These are phyloP conservation scores for Neostapfia colusana DNA, from an alignment of 176 grass and related monocot species.

Conservation along the genomic window DNA sequence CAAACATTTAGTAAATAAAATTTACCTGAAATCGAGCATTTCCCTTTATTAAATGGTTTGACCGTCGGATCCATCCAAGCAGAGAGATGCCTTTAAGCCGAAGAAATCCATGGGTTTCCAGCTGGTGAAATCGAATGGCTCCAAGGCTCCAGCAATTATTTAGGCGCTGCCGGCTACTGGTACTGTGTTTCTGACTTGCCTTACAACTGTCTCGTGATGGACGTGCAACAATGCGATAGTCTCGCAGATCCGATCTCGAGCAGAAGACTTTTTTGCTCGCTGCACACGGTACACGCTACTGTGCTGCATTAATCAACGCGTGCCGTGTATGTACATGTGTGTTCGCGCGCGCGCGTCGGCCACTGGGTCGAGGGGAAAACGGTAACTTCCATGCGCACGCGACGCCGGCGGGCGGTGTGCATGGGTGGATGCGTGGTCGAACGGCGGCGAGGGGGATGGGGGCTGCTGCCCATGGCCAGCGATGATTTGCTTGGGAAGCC, in stretches of 20 bases:
- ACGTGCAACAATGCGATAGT: constrained; percentile 20
- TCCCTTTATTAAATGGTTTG: not conserved
- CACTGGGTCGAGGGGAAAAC: not conserved
- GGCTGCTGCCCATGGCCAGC: not conserved
- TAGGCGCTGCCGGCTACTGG: not conserved
- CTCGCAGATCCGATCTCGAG: constrained; percentile 41
- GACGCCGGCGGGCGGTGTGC: not conserved
- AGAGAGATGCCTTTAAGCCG: not conserved
- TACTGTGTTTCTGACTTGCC: not conserved
- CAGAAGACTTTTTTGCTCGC: constrained; percentile 43
- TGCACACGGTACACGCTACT: constrained; percentile 21
- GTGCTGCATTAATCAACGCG: constrained; percentile 32
- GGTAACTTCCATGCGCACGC: not conserved
- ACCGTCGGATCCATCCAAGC: not conserved
- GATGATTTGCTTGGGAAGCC: constrained; percentile 45
- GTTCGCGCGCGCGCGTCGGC: constrained; percentile 18
- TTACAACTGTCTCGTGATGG: constrained; percentile 40
- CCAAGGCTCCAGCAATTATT: not conserved
- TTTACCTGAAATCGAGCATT: too few relatives aligned
- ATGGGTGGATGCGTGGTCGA: constrained; percentile 7
- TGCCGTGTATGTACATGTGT: not conserved
- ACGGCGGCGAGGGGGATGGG: constrained; percentile 5
- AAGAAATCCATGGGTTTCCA: constrained; percentile 7
- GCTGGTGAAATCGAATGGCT: not conserved
- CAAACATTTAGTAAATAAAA: too few relatives aligned